phyloP scores from a whole-genome alignment of 2,329 filamentous ascomycete species.

The Blumeria hordei region DNA sequence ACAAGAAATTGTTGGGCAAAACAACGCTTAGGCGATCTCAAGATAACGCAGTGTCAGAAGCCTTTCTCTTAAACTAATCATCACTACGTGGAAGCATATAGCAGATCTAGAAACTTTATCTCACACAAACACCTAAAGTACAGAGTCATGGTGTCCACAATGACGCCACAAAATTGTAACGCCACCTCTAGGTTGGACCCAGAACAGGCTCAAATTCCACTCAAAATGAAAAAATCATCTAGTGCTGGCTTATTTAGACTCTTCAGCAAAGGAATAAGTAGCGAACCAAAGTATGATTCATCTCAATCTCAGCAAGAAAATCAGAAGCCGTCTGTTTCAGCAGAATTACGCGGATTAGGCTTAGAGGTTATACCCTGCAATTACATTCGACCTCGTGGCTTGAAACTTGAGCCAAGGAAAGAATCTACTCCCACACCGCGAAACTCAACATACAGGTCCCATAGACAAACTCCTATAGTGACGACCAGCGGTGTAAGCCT shows the following conservation, averaged over 20 bases:
- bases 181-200: no score
- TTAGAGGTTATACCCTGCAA: not conserved
- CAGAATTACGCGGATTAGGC: not conserved
- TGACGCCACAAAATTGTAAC: no score
- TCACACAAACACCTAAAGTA: no score
- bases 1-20: no score
- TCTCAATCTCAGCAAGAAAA: not conserved
- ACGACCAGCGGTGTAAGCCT: not conserved
- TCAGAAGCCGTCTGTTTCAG: not conserved
- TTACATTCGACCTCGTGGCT: not conserved
- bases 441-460: not conserved
- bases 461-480: no score
- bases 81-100: no score
- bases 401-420: not conserved
- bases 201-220: not conserved
- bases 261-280: not conserved
- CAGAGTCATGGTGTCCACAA: no score
- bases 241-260: not conserved
- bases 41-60: no score
- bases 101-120: no score
- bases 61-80: no score
- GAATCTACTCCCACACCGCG: not conserved
- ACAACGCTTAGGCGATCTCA: no score
- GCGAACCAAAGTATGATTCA: not conserved
- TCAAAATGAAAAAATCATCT: slow-evolving; percentile 2